phyloP scores from a whole-genome alignment of 768 basidiomycete genomes.

The Russula foetens region DNA sequence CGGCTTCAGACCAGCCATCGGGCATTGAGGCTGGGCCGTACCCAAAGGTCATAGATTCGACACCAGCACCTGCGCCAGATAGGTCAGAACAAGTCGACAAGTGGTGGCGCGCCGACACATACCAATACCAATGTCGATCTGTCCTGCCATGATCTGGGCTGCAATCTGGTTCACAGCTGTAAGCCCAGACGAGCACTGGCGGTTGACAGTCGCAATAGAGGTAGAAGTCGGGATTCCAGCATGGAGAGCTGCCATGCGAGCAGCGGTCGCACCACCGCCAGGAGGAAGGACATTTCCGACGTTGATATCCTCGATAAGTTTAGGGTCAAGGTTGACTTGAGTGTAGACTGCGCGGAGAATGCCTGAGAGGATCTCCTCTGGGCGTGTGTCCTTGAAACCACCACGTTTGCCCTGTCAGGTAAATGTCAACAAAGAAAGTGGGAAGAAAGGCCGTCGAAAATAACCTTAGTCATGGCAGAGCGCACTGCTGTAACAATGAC shows the following conservation, averaged over 20 bases:
- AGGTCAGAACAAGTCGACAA: neutral
- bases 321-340: constrained; percentile 63
- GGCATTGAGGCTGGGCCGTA: constrained; percentile 53
- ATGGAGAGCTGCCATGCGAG: constrained; percentile 81
- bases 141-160: constrained; percentile 65
- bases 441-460: neutral
- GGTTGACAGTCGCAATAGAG: constrained; percentile 75
- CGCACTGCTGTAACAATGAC: constrained; percentile 86
- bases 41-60: constrained; percentile 84
- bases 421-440: constrained; percentile 1
- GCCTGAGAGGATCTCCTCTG: constrained; percentile 72
- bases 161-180: constrained; percentile 78
- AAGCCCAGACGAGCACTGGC: constrained; percentile 86
- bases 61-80: constrained; percentile 56
- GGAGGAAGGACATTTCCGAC: constrained; percentile 88
- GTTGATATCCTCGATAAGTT: constrained; percentile 73
- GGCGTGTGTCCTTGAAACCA: constrained; percentile 84
- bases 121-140: constrained; percentile 90
- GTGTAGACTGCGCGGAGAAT: constrained; percentile 69
- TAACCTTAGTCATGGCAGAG: constrained; percentile 86
- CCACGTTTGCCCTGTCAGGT: constrained; percentile 63
- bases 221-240: constrained; percentile 77
- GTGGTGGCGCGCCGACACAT: constrained; percentile 20
- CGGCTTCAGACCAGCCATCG: constrained; percentile 51
- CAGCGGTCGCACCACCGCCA: constrained; percentile 71